phyloP scores from a whole-genome alignment of 805 yeast genomes.

The Zygosaccharomyces kombuchaensis region DNA sequence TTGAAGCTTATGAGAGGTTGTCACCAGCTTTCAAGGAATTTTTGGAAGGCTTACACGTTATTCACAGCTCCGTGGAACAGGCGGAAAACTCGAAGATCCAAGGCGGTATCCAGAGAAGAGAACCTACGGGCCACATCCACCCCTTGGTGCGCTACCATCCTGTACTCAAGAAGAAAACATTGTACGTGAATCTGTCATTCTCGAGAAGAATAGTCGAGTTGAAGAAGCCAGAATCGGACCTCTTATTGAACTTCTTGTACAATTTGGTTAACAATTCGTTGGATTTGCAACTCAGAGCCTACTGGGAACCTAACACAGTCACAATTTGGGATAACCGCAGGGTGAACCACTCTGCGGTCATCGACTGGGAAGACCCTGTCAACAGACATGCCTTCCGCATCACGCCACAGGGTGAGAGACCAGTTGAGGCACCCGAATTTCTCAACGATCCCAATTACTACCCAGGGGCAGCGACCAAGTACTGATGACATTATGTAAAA shows the following conservation, averaged over 20 bases:
- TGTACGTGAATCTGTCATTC: constrained; percentile 55
- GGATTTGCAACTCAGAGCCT: constrained; percentile 64
- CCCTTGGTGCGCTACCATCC: constrained; percentile 71
- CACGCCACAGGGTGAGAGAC: constrained; percentile 71
- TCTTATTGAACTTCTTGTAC: constrained; percentile 51
- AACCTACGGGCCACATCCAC: constrained; percentile 50
- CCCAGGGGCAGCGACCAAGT: constrained; percentile 3
- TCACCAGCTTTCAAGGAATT: constrained; percentile 59
- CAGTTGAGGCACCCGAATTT: constrained; percentile 46
- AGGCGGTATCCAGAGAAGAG: constrained; percentile 64
- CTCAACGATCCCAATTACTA: constrained; percentile 18
- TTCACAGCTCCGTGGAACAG: constrained; percentile 66
- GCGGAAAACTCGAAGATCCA: constrained; percentile 48
- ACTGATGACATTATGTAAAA: neutral
- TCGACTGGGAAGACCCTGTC: constrained; percentile 63
- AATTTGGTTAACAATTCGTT: constrained; percentile 46
- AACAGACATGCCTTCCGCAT: constrained; percentile 69
- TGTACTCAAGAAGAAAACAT: constrained; percentile 56
- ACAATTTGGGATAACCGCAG: constrained; percentile 77
- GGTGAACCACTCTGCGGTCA: constrained; percentile 59
- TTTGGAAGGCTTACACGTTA: constrained; percentile 55
- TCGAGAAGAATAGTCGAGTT: constrained; percentile 63
- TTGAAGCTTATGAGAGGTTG: constrained; percentile 64
- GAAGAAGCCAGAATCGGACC: constrained; percentile 64
- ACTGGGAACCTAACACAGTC: constrained; percentile 64